A percentile compares a stretch with the other conserved stretches of the same genome.
phyloP scores from a whole-genome alignment of 805 yeast genomes.

The Naumovozyma baii region DNA sequence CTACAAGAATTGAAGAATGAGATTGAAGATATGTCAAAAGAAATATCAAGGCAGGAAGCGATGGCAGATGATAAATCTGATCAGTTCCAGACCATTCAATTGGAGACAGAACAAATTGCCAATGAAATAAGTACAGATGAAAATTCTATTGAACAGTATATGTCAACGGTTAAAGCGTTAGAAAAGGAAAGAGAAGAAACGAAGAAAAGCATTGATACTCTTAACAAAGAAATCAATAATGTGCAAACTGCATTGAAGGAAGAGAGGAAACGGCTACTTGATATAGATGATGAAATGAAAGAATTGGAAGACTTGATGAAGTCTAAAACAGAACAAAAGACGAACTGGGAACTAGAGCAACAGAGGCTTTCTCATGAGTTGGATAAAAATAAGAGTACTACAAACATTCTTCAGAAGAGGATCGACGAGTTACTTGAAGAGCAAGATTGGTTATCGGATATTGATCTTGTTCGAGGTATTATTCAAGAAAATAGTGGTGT shows the following conservation, averaged over 20 bases:
- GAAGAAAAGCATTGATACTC: slow-evolving; percentile 17
- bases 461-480: slow-evolving; percentile 44
- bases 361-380: slow-evolving; percentile 49
- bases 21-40: slow-evolving; percentile 33
- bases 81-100: slow-evolving; percentile 50
- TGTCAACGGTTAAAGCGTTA: slow-evolving; percentile 30
- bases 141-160: slow-evolving; percentile 34
- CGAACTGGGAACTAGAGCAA: slow-evolving; percentile 40
- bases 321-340: slow-evolving; percentile 33
- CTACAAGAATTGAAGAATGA: slow-evolving; percentile 54
- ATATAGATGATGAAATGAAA: slow-evolving; percentile 66
- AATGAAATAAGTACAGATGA: slow-evolving; percentile 43
- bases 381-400: slow-evolving; percentile 36
- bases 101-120: slow-evolving; percentile 60
- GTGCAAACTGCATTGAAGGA: slow-evolving; percentile 24
- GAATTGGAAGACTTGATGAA: slow-evolving; percentile 44
- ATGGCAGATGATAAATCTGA: slow-evolving; percentile 40
- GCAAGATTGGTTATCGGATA: slow-evolving; percentile 67
- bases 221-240: slow-evolving; percentile 16
- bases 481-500: slow-evolving; percentile 54
- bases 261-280: slow-evolving; percentile 49
- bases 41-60: slow-evolving; percentile 31
- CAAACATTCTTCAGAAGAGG: slow-evolving; percentile 30
- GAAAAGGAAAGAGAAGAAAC: slow-evolving; percentile 24
- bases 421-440: slow-evolving; percentile 42